phyloP scores from a whole-genome alignment of 75 land plant genomes.

The Cupressus sempervirens region DNA sequence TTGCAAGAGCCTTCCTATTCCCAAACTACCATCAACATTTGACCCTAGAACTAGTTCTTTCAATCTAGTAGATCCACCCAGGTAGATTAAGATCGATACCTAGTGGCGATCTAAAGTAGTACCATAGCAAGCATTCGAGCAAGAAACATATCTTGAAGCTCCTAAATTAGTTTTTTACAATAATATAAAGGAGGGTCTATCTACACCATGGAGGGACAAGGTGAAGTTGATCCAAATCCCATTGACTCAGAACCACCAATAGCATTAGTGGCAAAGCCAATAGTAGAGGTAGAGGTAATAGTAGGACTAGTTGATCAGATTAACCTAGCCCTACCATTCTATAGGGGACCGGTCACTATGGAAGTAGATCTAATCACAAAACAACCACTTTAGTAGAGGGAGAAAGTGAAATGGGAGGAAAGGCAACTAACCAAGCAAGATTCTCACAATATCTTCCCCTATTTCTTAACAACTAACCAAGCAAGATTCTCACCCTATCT shows the following conservation, averaged over 20 bases:
- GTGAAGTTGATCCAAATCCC: background rate
- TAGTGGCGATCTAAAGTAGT: too few relatives aligned
- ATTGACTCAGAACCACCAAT: background rate
- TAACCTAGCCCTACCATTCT: background rate
- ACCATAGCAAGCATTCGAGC: too few relatives aligned
- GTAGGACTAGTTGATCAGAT: background rate
- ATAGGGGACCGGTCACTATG: background rate
- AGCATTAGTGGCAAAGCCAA: background rate
- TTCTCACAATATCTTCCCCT: too few relatives aligned
- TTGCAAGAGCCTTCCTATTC: background rate
- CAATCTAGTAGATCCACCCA: background rate
- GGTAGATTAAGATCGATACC: background rate
- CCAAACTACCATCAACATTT: background rate
- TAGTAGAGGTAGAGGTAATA: background rate
- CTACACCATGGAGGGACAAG: background rate
- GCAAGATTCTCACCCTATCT: conserved; percentile 1
- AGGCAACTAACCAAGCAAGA: background rate
- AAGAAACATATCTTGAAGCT: too few relatives aligned
- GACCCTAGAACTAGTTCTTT: conserved; percentile 1
- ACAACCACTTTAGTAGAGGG: background rate
- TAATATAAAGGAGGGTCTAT: too few relatives aligned
- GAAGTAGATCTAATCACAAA: background rate
- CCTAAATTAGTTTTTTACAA: too few relatives aligned
- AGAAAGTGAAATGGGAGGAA: background rate
- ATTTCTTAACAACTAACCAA: too few relatives aligned